Evolutionary conservation across 2,329 filamentous ascomycete genomes (phyloP).

Genomic region (Microdochium trichocladiopsis): DNA sequence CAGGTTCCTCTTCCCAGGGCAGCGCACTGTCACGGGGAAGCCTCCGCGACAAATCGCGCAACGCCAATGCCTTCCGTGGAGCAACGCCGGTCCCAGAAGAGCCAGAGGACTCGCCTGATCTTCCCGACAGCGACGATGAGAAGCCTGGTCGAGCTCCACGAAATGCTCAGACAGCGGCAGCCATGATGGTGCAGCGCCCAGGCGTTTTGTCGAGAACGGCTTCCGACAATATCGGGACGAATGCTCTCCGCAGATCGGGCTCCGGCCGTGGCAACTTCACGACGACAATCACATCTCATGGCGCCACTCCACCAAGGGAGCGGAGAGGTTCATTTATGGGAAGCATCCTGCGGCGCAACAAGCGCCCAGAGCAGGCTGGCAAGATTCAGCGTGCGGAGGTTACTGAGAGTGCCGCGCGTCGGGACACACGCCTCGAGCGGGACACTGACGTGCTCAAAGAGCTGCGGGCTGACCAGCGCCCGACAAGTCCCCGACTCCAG

Average conservation of each 20-base stretch:
- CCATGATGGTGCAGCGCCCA: conserved; percentile 4
- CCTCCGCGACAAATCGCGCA: conserved; percentile 20
- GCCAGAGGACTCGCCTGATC: conserved; percentile 45
- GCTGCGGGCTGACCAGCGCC: conserved; percentile 28
- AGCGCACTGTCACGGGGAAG: conserved; percentile 16
- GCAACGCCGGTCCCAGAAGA: conserved; percentile 48
- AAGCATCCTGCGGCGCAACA: conserved; percentile 60
- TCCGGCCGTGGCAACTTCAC: conserved; percentile 21
- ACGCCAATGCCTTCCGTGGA: conserved; percentile 43
- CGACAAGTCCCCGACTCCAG: conserved; percentile 30
- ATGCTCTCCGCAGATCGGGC: conserved; percentile 5
- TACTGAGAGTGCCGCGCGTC: conserved; percentile 50
- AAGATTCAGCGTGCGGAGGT: conserved; percentile 47
- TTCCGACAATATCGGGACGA: neutral
- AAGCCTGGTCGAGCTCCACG: conserved; percentile 26
- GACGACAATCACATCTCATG: conserved; percentile 6
- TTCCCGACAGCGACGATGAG: conserved; percentile 50
- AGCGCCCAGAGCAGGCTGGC: conserved; percentile 37
- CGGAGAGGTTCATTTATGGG: conserved; percentile 44
- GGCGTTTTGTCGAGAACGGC: conserved; percentile 7
- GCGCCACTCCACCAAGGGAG: conserved; percentile 19
- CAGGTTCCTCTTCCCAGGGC: conserved; percentile 20
- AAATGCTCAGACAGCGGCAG: conserved; percentile 15
- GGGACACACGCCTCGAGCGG: conserved; percentile 56
- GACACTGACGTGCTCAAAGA: conserved; percentile 43